A percentile compares a stretch with the other conserved stretches of the same genome.
Conservation (phyloP, 164 flowering plant species). For the Litsea cubeba region DNA sequence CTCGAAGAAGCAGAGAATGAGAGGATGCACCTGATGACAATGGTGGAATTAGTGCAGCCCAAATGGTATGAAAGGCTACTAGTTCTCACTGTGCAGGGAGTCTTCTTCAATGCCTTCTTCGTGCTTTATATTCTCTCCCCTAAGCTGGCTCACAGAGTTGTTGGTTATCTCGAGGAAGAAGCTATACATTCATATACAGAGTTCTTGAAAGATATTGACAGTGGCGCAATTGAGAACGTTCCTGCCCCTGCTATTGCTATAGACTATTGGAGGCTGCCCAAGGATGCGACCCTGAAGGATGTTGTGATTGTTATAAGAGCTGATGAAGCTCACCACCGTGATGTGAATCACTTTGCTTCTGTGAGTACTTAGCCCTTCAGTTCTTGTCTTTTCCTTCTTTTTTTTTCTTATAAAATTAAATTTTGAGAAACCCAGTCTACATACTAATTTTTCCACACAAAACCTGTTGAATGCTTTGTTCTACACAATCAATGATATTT, state of each 20-base stretch:
- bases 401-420: too few relatives aligned
- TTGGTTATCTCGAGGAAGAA: conserved; percentile 87
- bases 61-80: conserved; percentile 77
- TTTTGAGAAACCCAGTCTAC: too few relatives aligned
- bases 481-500: neutral
- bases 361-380: conserved; percentile 32
- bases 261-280: conserved; percentile 84
- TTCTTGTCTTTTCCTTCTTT: too few relatives aligned
- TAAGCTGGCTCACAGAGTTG: conserved; percentile 72
- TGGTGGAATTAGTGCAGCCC: conserved; percentile 82
- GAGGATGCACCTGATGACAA: conserved; percentile 91
- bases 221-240: conserved; percentile 62
- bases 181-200: conserved; percentile 87
- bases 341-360: conserved; percentile 90
- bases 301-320: conserved; percentile 72
- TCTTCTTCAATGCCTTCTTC: conserved; percentile 76
- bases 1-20: conserved; percentile 95
- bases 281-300: conserved; percentile 73
- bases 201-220: conserved; percentile 61
- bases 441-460: too few relatives aligned
- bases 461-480: too few relatives aligned
- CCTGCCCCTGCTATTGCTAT: conserved; percentile 89
- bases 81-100: conserved; percentile 73
- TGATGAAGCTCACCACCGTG: conserved; percentile 92
- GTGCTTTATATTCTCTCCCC: conserved; percentile 68